Evolutionary conservation across 208 protist genomes (phyloP), one percentile per base, ranked within the genome.

Genomic region (Kentomonas sorsogonicus): DNA sequence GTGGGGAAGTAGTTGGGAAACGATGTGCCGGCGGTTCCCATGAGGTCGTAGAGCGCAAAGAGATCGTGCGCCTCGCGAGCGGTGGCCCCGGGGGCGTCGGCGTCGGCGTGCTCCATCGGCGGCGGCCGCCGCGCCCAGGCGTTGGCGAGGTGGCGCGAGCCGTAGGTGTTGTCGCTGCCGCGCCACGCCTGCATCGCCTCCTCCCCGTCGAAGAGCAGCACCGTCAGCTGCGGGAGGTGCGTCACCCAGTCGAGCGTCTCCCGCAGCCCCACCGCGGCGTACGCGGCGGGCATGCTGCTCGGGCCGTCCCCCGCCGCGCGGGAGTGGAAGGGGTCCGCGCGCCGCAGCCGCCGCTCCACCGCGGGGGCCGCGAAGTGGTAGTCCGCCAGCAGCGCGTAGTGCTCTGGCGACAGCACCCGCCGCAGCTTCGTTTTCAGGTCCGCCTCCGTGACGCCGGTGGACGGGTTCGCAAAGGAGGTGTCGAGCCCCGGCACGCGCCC

Each of bases 171-270:
- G 68, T 97, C 94, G 7, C 67, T 71, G n/a, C 43, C 66, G 1
- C 33, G 52, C 92, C 94, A 97, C 23, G 83, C 2, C 22, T 67
- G 57, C 69, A 95, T 95, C 1, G 94, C 94, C 74, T 97, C 94
- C 61, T 97, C 94, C 0, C 89, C 94, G 72, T 97, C 94, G 77
- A 97, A 96, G 46, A 97, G 77, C 13, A 96, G 41, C 13, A 97
- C 38, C 26, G 86, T 77, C 29, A 89, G 63, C 13, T 63, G 59
- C 10, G 75, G 79, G 7, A 85, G 68, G 50, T 75, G 53, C 44
- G 74, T 63, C 13, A 75, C 74, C 50, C 48, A 59, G 43, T 73
- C 65, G 31, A 90, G 47, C 58, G 72, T 71, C 41, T 52, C 33
- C 10, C 61, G 61, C 44, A 75, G 63, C 39, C 69, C 69, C 15